These are phyloP conservation scores for Penicillium sp. DNA, from an alignment of 2,329 filamentous ascomycete genomes.

Conservation along the genomic window DNA sequence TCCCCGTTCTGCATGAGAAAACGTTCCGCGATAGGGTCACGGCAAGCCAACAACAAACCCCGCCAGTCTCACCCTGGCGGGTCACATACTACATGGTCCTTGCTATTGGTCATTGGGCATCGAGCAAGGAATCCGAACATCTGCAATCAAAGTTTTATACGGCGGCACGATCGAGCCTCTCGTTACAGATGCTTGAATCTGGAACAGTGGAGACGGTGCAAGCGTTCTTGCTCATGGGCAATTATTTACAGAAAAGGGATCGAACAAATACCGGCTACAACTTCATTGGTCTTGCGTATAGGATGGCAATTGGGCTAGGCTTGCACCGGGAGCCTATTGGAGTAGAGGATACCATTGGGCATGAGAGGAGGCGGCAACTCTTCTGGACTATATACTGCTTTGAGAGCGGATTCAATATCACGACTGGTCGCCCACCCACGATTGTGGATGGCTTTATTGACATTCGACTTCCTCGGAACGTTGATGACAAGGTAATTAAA, in stretches of 20 bases:
- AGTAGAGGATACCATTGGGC: conserved; percentile 2
- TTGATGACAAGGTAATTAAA: conserved; percentile 19
- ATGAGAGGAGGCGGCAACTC: conserved; percentile 20
- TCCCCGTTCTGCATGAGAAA: conserved; percentile 29
- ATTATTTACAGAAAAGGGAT: conserved; percentile 55
- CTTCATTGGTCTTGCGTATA: conserved; percentile 52
- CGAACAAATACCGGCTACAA: conserved; percentile 55
- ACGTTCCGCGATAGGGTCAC: conserved; percentile 25
- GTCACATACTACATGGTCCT: conserved; percentile 25
- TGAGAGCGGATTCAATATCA: conserved; percentile 33
- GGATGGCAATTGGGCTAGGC: conserved; percentile 54
- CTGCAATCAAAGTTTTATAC: conserved; percentile 13
- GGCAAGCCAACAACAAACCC: conserved; percentile 10
- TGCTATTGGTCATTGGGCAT: conserved; percentile 26
- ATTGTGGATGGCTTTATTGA: conserved; percentile 37
- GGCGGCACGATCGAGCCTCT: conserved; percentile 26
- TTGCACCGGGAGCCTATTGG: conserved; percentile 46
- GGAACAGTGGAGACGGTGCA: conserved; percentile 34
- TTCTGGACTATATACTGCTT: conserved; percentile 33
- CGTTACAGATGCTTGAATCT: conserved; percentile 30
- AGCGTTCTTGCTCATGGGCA: conserved; percentile 39
- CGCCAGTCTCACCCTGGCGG: conserved; percentile 21
- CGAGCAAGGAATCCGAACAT: conserved; percentile 7
- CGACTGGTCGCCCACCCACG: conserved; percentile 29
- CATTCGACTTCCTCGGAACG: conserved; percentile 20